phyloP scores from a whole-genome alignment of 352 stramenopile species.

The Pythium sukuiense region DNA sequence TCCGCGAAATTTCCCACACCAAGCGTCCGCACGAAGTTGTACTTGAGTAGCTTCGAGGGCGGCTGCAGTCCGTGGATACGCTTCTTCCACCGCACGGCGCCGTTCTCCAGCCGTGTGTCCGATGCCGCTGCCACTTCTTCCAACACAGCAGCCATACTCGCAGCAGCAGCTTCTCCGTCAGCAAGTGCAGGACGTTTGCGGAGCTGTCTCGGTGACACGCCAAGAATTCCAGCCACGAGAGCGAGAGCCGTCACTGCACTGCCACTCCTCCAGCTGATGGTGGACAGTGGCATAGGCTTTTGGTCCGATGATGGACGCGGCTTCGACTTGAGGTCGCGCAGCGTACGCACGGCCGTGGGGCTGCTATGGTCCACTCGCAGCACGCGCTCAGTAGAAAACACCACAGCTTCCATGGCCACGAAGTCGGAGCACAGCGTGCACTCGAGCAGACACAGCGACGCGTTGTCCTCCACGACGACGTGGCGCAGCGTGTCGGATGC shows the following conservation, averaged over 20 bases:
- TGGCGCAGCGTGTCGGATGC: conserved; percentile 45
- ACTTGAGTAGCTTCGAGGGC: conserved; percentile 66
- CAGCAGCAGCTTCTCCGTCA: neutral
- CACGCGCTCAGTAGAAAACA: conserved; percentile 54
- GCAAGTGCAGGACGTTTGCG: neutral
- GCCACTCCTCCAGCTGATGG: conserved; percentile 38
- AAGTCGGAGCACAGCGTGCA: conserved; percentile 52
- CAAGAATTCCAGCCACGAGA: conserved; percentile 37
- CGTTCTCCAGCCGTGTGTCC: conserved; percentile 23
- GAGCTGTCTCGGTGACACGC: conserved; percentile 13
- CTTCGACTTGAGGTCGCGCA: conserved; percentile 31
- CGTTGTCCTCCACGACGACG: conserved; percentile 27
- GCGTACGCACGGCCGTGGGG: conserved; percentile 28
- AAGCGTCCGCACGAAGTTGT: conserved; percentile 60
- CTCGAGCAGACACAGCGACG: conserved; percentile 46
- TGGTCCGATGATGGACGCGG: neutral
- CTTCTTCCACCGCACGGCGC: conserved; percentile 50
- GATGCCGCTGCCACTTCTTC: neutral
- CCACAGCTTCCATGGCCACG: conserved; percentile 54
- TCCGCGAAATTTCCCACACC: conserved; percentile 75
- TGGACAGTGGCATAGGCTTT: neutral
- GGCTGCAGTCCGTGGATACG: conserved; percentile 43
- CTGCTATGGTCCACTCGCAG: conserved; percentile 37
- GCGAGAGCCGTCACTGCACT: conserved; percentile 45
- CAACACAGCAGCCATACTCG: neutral